phyloP scores from a whole-genome alignment of 306 rosid species.

The Comarum palustre region DNA sequence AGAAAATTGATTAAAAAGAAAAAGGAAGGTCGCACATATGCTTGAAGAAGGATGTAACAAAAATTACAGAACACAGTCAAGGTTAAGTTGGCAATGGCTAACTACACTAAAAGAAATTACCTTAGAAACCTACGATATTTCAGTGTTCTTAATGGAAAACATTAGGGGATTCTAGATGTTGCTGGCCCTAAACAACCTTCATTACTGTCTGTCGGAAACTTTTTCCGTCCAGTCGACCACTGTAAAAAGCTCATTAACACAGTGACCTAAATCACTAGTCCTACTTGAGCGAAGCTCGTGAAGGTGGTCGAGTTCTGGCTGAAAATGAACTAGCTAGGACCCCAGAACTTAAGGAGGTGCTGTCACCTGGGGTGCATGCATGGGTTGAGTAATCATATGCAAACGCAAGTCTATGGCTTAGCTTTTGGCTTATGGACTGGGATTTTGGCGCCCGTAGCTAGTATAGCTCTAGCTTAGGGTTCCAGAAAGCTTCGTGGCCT shows the following conservation, averaged over 20 bases:
- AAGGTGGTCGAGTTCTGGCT: conserved; percentile 4
- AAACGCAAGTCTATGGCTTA: conserved; percentile 7
- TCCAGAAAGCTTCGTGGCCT: neutral
- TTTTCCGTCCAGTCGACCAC: neutral
- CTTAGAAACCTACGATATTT: neutral
- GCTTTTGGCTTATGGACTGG: neutral
- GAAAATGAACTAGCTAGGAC: neutral
- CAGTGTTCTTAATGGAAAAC: neutral
- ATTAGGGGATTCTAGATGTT: neutral
- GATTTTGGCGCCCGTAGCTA: neutral
- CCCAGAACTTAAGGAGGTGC: neutral
- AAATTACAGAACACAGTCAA: no score
- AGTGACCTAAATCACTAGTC: neutral
- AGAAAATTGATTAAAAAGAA: no score
- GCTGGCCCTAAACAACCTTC: neutral
- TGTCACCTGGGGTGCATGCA: conserved; percentile 13
- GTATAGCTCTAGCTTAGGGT: conserved; percentile 8
- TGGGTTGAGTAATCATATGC: conserved; percentile 6
- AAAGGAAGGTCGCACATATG: no score
- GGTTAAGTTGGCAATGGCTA: neutral
- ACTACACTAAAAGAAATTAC: neutral
- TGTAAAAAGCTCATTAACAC: neutral
- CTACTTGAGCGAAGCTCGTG: neutral
- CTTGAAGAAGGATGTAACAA: no score
- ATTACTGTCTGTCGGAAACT: neutral